A percentile compares a stretch with the other conserved stretches of the same genome.
phyloP scores from a whole-genome alignment of 257 asterid species.

The Nemophila menziesii region DNA sequence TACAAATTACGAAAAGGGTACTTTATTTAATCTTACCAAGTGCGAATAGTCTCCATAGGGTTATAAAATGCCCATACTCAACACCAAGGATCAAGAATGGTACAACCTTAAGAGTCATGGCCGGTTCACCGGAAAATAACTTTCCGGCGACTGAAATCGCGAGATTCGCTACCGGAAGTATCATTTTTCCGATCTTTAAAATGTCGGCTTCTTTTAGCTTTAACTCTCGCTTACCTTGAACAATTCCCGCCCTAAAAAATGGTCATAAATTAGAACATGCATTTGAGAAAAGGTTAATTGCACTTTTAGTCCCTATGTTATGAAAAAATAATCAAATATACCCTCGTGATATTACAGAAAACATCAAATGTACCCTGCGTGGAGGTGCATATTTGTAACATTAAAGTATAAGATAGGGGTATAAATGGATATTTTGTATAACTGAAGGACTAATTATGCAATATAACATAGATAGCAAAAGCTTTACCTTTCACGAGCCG shows the following conservation, averaged over 20 bases:
- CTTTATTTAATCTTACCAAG: slow-evolving; percentile 36
- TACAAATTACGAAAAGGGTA: not conserved
- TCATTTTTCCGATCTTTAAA: slow-evolving; percentile 42
- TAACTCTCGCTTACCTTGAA: slow-evolving; percentile 25
- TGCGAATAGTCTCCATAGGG: slow-evolving; percentile 70
- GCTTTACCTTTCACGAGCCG: slow-evolving; percentile 56
- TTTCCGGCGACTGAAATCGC: slow-evolving; percentile 39
- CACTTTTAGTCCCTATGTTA: too few relatives aligned
- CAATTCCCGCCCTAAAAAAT: slow-evolving; percentile 17
- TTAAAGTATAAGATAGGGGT: too few relatives aligned
- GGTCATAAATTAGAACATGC: slow-evolving; percentile 20
- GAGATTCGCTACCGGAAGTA: slow-evolving; percentile 74
- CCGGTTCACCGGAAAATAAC: slow-evolving; percentile 87
- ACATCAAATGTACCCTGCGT: too few relatives aligned
- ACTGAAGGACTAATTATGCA: too few relatives aligned
- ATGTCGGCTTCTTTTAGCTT: slow-evolving; percentile 69
- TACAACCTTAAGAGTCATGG: slow-evolving; percentile 76
- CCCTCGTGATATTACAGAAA: too few relatives aligned
- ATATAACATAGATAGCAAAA: not conserved
- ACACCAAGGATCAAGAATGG: slow-evolving; percentile 57
- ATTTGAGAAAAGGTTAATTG: too few relatives aligned
- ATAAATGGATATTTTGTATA: too few relatives aligned
- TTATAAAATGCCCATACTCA: slow-evolving; percentile 71
- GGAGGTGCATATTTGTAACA: too few relatives aligned
- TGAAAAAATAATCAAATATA: too few relatives aligned